Evolutionary conservation across 345 rosid genomes (phyloP).

Genomic region (Eucalyptus cloeziana): DNA sequence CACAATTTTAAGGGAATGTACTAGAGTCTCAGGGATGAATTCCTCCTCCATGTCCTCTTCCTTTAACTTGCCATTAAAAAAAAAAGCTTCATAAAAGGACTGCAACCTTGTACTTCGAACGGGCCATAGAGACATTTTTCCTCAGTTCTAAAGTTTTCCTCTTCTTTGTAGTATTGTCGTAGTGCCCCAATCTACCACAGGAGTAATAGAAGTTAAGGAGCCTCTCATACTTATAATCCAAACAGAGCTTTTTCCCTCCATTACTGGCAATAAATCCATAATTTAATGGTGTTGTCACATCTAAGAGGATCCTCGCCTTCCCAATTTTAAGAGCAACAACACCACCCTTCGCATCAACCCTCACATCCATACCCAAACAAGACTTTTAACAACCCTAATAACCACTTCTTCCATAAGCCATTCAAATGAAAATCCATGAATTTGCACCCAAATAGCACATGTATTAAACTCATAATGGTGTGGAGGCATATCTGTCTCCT

Average conservation of each 20-base stretch:
- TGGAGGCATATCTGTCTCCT: not conserved
- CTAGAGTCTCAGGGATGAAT: not conserved
- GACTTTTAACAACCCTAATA: not conserved
- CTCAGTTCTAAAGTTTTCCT: not conserved
- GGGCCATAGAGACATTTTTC: not conserved
- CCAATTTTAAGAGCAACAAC: not conserved
- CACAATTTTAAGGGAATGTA: not conserved
- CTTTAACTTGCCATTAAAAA: not conserved
- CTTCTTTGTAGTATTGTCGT: not conserved
- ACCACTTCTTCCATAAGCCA: not conserved
- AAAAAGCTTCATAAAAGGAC: not conserved
- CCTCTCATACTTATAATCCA: not conserved
- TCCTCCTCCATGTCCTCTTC: not conserved
- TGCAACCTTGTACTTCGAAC: fast-evolving
- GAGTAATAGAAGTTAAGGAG: not conserved
- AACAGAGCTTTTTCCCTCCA: not conserved
- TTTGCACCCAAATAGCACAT: not conserved
- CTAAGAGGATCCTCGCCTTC: not conserved
- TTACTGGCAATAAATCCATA: not conserved
- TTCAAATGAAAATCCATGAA: not conserved
- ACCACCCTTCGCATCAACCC: not conserved
- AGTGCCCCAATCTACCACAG: not conserved
- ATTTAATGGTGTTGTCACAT: not conserved
- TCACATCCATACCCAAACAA: not conserved
- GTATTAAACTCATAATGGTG: not conserved